Percentiles rank a stretch among this genome's conserved stretches.
Conservation (phyloP, 371 early-diverging fungal genomes). For the Mortierella polycephala region DNA sequence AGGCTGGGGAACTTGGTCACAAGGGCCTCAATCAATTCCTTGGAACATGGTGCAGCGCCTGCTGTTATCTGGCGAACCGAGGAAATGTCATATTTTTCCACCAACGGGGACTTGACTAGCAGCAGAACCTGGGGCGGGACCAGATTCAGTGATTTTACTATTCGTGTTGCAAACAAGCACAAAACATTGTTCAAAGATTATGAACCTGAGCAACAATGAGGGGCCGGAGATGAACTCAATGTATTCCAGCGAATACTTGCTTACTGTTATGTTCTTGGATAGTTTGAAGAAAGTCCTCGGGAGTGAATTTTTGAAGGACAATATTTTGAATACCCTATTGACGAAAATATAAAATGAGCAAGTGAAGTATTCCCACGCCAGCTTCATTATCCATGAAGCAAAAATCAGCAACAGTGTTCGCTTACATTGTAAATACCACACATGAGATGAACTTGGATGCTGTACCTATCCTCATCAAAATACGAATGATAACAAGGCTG, state of each 20-base stretch:
- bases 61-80: conserved; percentile 67
- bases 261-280: conserved; percentile 65
- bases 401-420: no score
- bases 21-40: conserved; percentile 61
- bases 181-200: background rate
- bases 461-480: conserved; percentile 11
- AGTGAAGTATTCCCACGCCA: background rate
- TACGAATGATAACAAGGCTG: no score
- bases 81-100: conserved; percentile 72
- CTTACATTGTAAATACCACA: conserved; percentile 28
- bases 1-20: conserved; percentile 62
- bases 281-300: conserved; percentile 62
- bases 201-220: background rate
- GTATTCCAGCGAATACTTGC: background rate
- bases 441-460: conserved; percentile 26
- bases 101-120: conserved; percentile 69
- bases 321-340: conserved; percentile 55
- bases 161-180: background rate
- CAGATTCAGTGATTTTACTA: conserved; percentile 66
- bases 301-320: conserved; percentile 76
- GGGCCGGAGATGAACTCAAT: background rate
- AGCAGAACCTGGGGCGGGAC: conserved; percentile 83
- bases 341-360: no score
- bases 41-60: conserved; percentile 85
- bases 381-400: background rate